A percentile compares a stretch with the other conserved stretches of the same genome.
Evolutionary conservation across 2,329 filamentous ascomycete genomes (phyloP).

Genomic region (Thelonectria discophora): DNA sequence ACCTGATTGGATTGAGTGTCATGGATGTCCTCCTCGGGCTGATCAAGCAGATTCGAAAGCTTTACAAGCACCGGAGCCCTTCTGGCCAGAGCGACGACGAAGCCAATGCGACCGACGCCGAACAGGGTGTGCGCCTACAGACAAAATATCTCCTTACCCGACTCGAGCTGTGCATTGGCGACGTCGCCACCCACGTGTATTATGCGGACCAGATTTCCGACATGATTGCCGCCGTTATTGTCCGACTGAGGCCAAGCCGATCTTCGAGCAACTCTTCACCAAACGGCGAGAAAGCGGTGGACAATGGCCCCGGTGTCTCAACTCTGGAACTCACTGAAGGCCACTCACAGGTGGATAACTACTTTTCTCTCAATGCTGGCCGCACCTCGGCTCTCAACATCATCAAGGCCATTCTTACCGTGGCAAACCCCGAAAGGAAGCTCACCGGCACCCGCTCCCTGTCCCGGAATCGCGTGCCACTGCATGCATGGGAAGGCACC

Average conservation of each 20-base stretch:
- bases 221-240: conserved; percentile 85
- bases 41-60: conserved; percentile 80
- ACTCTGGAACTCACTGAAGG: conserved; percentile 54
- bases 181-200: conserved; percentile 93
- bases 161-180: conserved; percentile 85
- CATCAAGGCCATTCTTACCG: conserved; percentile 82
- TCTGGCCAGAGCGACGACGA: conserved; percentile 47
- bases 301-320: conserved; percentile 48
- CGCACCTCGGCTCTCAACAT: conserved; percentile 76
- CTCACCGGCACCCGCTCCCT: conserved; percentile 69
- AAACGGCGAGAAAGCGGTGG: conserved; percentile 58
- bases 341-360: conserved; percentile 58
- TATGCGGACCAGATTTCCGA: conserved; percentile 96
- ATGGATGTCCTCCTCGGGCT: conserved; percentile 93
- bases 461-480: conserved; percentile 76
- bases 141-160: conserved; percentile 72
- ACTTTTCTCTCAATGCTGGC: conserved; percentile 63
- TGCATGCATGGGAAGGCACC: conserved; percentile 94
- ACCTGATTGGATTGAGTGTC: conserved; percentile 93
- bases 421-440: conserved; percentile 76
- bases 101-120: conserved; percentile 45
- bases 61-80: conserved; percentile 71
- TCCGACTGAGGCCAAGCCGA: conserved; percentile 75
- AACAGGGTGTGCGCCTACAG: conserved; percentile 52
- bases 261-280: conserved; percentile 55